A percentile compares a stretch with the other conserved stretches of the same genome.
Evolutionary conservation across 495 filamentous ascomycete species (phyloP).

Genomic region (Elaphomyces granulatus): DNA sequence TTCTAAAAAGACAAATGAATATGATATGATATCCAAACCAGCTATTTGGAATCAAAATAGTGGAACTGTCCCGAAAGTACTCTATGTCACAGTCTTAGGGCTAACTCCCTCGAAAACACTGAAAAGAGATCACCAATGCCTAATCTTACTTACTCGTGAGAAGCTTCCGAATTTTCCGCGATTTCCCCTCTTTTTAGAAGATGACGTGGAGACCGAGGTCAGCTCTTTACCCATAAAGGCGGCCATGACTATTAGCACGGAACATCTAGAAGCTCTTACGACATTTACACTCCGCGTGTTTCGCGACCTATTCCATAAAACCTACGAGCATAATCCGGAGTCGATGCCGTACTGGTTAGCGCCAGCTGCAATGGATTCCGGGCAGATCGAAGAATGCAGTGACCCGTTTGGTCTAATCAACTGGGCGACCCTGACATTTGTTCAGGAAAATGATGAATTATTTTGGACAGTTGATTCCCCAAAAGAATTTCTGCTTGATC

Average conservation of each 20-base stretch:
- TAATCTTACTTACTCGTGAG: constrained; percentile 60
- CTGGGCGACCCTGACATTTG: constrained; percentile 43
- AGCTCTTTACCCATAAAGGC: constrained; percentile 22
- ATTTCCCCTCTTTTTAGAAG: constrained; percentile 58
- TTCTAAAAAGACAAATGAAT: constrained; percentile 56
- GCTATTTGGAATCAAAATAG: constrained; percentile 49
- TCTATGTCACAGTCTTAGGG: constrained; percentile 52
- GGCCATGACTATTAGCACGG: constrained; percentile 25
- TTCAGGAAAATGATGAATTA: constrained; percentile 37
- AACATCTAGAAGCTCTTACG: constrained; percentile 38
- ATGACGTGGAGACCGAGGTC: constrained; percentile 44
- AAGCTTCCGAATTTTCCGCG: constrained; percentile 46
- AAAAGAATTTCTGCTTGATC: constrained; percentile 43
- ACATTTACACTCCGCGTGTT: constrained; percentile 63
- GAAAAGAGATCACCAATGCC: constrained; percentile 42
- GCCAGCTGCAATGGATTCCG: constrained; percentile 31
- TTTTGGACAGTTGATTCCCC: constrained; percentile 39
- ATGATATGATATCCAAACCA: constrained; percentile 69
- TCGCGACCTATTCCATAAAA: constrained; percentile 80
- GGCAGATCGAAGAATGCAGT: constrained; percentile 3
- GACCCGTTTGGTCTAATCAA: constrained; percentile 40
- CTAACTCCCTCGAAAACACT: constrained; percentile 45
- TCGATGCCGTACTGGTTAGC: constrained; percentile 78
- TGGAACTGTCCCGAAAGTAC: constrained; percentile 33
- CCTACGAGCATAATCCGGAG: constrained; percentile 45